These are phyloP conservation scores for Hysterium pulicare DNA, from an alignment of 2,329 filamentous ascomycete species.

Conservation along the genomic window DNA sequence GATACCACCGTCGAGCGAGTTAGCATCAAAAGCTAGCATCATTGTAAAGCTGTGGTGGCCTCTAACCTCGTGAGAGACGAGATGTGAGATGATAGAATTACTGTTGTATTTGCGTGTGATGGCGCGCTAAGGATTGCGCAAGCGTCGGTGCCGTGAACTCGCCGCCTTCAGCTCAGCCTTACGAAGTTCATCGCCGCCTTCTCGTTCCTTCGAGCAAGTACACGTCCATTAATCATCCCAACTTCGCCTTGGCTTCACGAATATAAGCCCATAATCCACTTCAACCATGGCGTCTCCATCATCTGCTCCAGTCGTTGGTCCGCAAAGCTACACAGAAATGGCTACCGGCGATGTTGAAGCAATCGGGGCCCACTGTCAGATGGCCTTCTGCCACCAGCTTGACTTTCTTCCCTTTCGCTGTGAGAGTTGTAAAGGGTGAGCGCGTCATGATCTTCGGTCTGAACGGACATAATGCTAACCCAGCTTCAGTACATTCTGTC, in stretches of 20 bases:
- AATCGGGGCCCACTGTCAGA: conserved; percentile 88
- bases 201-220: conserved; percentile 22
- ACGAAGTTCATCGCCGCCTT: conserved; percentile 7
- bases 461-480: too few species aligned
- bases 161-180: conserved; percentile 11
- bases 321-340: conserved; percentile 65
- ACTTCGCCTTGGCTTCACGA: conserved; percentile 5
- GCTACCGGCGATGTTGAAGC: conserved; percentile 67
- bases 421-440: conserved; percentile 70
- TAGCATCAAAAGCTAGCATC: too few species aligned
- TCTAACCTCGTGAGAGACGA: too few species aligned
- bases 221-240: conserved; percentile 12
- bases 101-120: too few species aligned
- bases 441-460: conserved; percentile 1
- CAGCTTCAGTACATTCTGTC: conserved; percentile 70
- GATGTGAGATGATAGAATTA: too few species aligned
- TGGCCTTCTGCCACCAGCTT: conserved; percentile 86
- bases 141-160: too few species aligned
- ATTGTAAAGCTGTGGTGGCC: too few species aligned
- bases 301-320: not conserved
- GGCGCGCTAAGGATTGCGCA: too few species aligned
- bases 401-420: conserved; percentile 96
- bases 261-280: not conserved
- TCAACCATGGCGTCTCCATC: conserved; percentile 18
- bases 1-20: too few species aligned